phyloP scores from a whole-genome alignment of 306 rosid genomes.

The Castanopsis chinensis region DNA sequence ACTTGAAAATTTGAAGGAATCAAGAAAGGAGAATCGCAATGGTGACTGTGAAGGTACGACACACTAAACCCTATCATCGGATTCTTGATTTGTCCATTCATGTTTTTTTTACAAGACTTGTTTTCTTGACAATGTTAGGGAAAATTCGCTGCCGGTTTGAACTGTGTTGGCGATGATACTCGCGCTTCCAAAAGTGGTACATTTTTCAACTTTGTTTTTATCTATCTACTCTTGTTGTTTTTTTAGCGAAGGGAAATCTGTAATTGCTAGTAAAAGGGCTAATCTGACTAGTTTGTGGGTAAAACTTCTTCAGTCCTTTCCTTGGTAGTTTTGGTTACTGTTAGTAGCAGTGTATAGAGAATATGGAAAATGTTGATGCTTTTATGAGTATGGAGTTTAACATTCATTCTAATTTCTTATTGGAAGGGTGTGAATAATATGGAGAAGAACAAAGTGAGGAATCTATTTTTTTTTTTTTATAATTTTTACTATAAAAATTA shows the following conservation, averaged over 20 bases:
- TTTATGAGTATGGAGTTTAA: neutral
- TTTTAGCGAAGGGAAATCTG: conserved; percentile 35
- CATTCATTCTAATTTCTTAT: conserved; percentile 22
- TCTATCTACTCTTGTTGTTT: conserved; percentile 18
- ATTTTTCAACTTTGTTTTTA: neutral
- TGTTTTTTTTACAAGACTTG: too few species aligned
- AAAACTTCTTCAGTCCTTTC: conserved; percentile 17
- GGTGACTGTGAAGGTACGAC: too few species aligned
- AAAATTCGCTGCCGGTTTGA: conserved; percentile 32
- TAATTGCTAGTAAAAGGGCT: conserved; percentile 34
- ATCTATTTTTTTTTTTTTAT: too few species aligned
- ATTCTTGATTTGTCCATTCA: too few species aligned
- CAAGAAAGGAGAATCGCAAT: too few species aligned
- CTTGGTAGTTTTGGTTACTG: neutral
- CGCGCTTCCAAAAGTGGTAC: conserved; percentile 40
- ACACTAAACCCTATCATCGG: too few species aligned
- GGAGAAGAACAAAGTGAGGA: conserved; percentile 49
- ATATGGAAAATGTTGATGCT: conserved; percentile 8
- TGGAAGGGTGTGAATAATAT: conserved; percentile 41
- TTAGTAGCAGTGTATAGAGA: conserved; percentile 3
- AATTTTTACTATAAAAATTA: too few species aligned
- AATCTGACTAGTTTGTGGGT: conserved; percentile 47
- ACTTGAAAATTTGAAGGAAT: too few species aligned
- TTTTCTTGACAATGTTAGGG: conserved; percentile 34
- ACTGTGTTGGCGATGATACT: conserved; percentile 31